Conservation (phyloP, 2,329 filamentous ascomycete genomes). For the Fusarium chuoi region DNA sequence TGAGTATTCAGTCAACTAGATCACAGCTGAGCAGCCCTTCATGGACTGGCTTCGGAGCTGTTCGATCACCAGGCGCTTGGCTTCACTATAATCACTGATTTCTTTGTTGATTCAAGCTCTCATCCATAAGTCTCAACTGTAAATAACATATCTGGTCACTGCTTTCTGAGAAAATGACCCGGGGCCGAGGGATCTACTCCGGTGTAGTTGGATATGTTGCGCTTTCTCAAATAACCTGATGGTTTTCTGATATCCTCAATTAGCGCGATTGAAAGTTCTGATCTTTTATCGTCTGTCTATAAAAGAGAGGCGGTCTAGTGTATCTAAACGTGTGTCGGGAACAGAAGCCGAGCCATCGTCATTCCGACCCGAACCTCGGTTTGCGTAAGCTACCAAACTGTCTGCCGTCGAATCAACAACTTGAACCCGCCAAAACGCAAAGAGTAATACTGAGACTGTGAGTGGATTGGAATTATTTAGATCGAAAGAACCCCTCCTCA, state of each 20-base stretch:
- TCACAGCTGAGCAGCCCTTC: not conserved
- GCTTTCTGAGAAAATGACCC: not conserved
- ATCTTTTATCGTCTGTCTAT: fast-evolving
- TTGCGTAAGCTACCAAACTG: not conserved
- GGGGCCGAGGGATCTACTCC: not conserved
- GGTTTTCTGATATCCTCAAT: fast-evolving
- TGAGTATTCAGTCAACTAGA: not conserved
- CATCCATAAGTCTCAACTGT: not conserved
- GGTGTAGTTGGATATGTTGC: fast-evolving
- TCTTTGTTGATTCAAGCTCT: not conserved
- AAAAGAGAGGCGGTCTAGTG: no score
- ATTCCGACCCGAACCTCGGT: not conserved
- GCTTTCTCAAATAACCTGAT: not conserved
- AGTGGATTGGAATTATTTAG: not conserved
- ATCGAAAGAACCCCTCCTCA: not conserved
- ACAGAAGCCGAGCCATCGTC: not conserved
- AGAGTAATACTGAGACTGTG: fast-evolving
- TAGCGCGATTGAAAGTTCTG: fast-evolving
- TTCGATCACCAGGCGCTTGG: not conserved
- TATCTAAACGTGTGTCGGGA: not conserved
- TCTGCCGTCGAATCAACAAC: not conserved
- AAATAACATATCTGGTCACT: not conserved
- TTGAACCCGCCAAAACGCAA: fast-evolving
- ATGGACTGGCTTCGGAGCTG: not conserved
- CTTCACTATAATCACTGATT: not conserved